Base-by-base conservation (phyloP, 2,329 filamentous ascomycete species). In the Phaeosphaeria sp. region DNA sequence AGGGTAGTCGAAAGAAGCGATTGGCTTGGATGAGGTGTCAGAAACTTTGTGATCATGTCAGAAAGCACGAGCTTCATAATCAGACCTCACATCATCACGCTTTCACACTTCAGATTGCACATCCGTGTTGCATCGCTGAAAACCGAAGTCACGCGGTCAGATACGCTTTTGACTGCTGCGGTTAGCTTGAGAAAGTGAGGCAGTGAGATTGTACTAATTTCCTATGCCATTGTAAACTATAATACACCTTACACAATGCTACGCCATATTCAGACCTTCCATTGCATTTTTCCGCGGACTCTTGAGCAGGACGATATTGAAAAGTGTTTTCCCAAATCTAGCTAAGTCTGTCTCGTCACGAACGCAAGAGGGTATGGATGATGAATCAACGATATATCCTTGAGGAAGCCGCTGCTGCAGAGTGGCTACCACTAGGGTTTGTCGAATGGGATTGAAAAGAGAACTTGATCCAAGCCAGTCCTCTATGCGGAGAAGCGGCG, bases 401-500 rank as follows among this genome's bases (percentile, higher is more conserved):
- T 39, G 40, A 22, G 40, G 57, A 50, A 51, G 60, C 60, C 58
- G 66, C 63, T 67, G 53, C 59, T 60, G 62, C 56, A 63, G 59
- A 70, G 65, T 62, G 63, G 63, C 61, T 44, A 47, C 57, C 63
- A 58, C 24, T 53, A 60, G 43, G 27, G 50, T 50, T 36, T 49
- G 51, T 52, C 48, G 56, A 48, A 49, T 47, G 56, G 48, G 20
- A 18, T 49, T 13, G 60, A 57, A 57, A 56, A 57, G 53, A 56
- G 46, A 45, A 40, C 36, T 25, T 61, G 21, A 30, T n/a, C 51
- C 30, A 30, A 11, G 17, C 24, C 47, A 36, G 9, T 39, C 46
- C 51, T 51, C 64, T 79, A 87, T 73, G 84, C 82, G 49, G 86
- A 86, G 86, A 97, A 96, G 80, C 90, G 90, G 81, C 93, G 90